Evolutionary conservation across 345 rosid species (phyloP), one percentile per base, ranked within the genome.

Genomic region (Heritiera littoralis): DNA sequence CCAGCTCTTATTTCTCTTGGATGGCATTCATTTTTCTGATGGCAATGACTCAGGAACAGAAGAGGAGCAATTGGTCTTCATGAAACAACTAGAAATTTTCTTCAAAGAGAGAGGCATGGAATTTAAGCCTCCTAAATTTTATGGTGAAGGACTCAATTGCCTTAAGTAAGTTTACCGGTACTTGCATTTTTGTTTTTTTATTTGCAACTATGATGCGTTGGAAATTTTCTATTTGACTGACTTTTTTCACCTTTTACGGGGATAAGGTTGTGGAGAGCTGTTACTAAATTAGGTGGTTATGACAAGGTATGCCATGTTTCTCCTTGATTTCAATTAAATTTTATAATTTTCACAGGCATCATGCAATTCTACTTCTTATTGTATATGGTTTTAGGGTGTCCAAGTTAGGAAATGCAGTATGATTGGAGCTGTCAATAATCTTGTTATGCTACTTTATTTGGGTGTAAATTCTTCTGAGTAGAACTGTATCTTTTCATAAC

Each of bases 81-180:
- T 86, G 87, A 85, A 81, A 84, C 90, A 88, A 76, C 88, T 91
- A 76, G 90, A 88, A 76, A 84, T 17, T 68, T 91, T 88, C 83
- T 91, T 86, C 75, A 86, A 83, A 69, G 93, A 88, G 70, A 90
- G 78, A 77, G 77, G 81, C 77, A 79, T 87, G 87, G 95, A 90
- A 71, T 91, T 91, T 86, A 91, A 87, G 81, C 90, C 93, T 76
- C 95, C 93, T 8, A 91, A 89, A 82, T 91, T 91, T 83, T 90
- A 90, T 75, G 90, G 93, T 76, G 93, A 89, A 69, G 90, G 86
- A 40, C 81, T 91, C 80, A 91, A 91, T 85, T 90, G 89, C 75
- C 89, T 91, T 11, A 91, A 91, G 95, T 91, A 83, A 82, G 89
- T 85, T 81, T 20, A 32, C 40, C 40, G 41, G 7, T 68, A 66